Conservation (phyloP, 345 rosid genomes). For the Eucalyptus viminalis region DNA sequence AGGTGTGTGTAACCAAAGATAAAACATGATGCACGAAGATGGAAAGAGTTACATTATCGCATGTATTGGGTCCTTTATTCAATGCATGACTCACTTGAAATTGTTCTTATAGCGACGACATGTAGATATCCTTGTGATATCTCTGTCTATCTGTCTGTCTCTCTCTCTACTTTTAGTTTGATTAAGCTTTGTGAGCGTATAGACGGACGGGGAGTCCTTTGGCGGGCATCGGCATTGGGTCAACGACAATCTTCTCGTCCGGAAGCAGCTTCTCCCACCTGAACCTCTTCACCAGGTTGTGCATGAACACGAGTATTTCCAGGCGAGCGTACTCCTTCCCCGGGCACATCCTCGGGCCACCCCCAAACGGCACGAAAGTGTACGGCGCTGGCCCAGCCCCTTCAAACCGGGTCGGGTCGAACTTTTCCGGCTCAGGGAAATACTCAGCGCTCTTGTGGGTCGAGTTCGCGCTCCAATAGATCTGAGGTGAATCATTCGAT, state of each 20-base stretch:
- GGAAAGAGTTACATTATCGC: background rate
- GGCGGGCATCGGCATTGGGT: constrained; percentile 28
- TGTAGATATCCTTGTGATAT: background rate
- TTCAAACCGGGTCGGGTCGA: constrained; percentile 29
- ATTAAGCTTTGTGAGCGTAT: constrained; percentile 1
- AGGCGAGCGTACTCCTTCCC: constrained; percentile 35
- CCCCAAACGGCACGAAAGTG: constrained; percentile 35
- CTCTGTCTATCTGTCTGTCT: background rate
- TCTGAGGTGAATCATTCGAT: background rate
- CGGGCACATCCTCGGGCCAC: constrained; percentile 44
- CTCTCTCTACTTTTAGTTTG: background rate
- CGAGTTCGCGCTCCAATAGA: constrained; percentile 29
- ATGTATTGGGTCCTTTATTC: background rate
- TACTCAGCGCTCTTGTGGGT: constrained; percentile 20
- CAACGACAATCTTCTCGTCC: constrained; percentile 17
- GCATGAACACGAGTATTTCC: constrained; percentile 33
- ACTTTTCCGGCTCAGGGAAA: constrained; percentile 26
- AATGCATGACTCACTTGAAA: background rate
- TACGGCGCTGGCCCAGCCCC: constrained; percentile 29
- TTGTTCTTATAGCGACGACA: background rate
- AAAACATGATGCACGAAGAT: background rate
- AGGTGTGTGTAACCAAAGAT: background rate
- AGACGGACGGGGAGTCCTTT: constrained; percentile 32
- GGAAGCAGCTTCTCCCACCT: constrained; percentile 23
- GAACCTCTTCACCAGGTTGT: constrained; percentile 25